Conservation (phyloP, 805 yeast genomes). For the Priceomyces haplophilus region DNA sequence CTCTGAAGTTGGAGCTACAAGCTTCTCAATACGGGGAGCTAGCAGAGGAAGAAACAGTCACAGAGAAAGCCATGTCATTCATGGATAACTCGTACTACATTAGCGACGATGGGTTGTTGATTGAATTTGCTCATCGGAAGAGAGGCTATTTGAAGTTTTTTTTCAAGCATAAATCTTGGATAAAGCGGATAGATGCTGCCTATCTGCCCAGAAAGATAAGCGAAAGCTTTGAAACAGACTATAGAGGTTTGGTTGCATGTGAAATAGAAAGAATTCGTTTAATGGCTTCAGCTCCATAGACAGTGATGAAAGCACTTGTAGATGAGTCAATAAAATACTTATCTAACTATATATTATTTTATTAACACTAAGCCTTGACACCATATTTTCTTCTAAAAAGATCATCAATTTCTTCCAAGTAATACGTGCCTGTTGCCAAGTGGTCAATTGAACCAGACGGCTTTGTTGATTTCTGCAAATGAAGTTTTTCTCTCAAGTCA, state of each 20-base stretch:
- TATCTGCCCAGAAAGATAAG: not conserved
- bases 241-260: not conserved
- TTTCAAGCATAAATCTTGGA: conserved; percentile 2
- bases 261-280: conserved; percentile 2
- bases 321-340: too few relatives aligned
- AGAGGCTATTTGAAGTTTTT: not conserved
- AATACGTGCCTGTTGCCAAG: conserved; percentile 74
- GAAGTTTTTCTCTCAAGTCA: conserved; percentile 84
- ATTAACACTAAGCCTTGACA: not conserved
- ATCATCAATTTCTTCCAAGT: conserved; percentile 80
- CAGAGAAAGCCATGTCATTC: conserved; percentile 1
- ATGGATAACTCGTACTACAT: conserved; percentile 3
- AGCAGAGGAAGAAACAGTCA: too few relatives aligned
- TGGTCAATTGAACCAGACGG: conserved; percentile 79
- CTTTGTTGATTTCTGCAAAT: conserved; percentile 70
- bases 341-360: too few relatives aligned
- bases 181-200: not conserved
- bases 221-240: not conserved
- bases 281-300: not conserved
- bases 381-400: conserved; percentile 80
- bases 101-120: conserved; percentile 5
- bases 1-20: too few relatives aligned
- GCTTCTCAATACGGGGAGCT: too few relatives aligned
- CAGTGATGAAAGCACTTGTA: too few relatives aligned
- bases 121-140: conserved; percentile 3